Base-by-base conservation (phyloP, 495 filamentous ascomycete species). In the Amniculicola lignicola region DNA sequence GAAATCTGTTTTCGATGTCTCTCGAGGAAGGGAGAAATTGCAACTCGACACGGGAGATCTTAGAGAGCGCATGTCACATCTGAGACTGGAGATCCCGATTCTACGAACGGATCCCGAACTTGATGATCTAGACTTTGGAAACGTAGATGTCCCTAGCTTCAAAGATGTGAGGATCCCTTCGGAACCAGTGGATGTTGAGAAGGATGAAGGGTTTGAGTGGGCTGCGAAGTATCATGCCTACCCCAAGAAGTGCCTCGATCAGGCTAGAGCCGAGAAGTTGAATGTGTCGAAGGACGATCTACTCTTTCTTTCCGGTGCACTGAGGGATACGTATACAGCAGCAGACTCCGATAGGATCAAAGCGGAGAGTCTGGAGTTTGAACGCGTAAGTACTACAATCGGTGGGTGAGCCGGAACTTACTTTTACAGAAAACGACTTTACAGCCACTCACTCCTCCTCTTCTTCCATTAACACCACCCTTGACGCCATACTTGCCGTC, bases 361-460 rank as follows among this genome's bases (percentile, higher is more conserved):
- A 47, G 53, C 48, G 10, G 42, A 53, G 12, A n/a, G 12, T 21
- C 9, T 48, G 15, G 10, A 5, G 10, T 60, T 51, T 25, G 45
- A 45, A 31, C 24, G 38, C 40, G 61, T 59, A 55, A 15, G 54
- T 21, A 38, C 35, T 57, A 21, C 22, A 46, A 24, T 3, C 9
- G 19, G 18, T 10, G 15, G 39, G 10, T 10, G 1, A 19, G 22
- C 51, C 23, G 35, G 15, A 43, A 56, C 23, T 55, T 1, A 61
- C 11, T 53, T n/a, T 16, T 36, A 7, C 22, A 76, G 76, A 64
- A 71, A 33, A 50, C 49, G 48, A 63, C 57, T 4, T 51, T 64
- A 9, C 66, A 73, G 31, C 72, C 66, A 21, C 35, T 85, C 23
- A 82, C 83, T 10, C 84, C 84, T 24, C 83, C 81, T 11, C 66